A percentile compares a stretch with the other conserved stretches of the same genome.
phyloP scores from a whole-genome alignment of 2,329 filamentous ascomycete genomes.

The Botrytis elliptica region DNA sequence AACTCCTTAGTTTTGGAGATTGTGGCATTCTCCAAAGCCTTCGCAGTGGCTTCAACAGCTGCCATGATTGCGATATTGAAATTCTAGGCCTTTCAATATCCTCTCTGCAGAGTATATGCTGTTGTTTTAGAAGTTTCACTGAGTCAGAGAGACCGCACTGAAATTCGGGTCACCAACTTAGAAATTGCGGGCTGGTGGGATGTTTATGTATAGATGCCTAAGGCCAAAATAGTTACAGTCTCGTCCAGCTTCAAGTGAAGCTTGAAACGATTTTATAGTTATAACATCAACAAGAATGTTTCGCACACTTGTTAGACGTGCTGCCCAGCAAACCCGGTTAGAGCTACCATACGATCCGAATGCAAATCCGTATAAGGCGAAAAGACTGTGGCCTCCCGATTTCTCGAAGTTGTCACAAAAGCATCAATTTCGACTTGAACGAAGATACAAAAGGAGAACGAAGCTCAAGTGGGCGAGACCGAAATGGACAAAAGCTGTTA shows the following conservation, averaged over 20 bases:
- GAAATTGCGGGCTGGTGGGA: conserved; percentile 24
- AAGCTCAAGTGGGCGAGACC: conserved; percentile 61
- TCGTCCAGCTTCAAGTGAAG: background rate
- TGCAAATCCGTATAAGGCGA: conserved; percentile 60
- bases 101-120: conserved; percentile 14
- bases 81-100: conserved; percentile 7
- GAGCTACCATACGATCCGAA: conserved; percentile 39
- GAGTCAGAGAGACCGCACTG: conserved; percentile 25
- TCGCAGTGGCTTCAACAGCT: conserved; percentile 37
- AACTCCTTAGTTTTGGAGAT: conserved; percentile 61
- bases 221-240: conserved; percentile 7
- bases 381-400: conserved; percentile 77
- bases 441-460: conserved; percentile 71
- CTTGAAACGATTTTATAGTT: conserved; percentile 7
- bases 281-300: conserved; percentile 44
- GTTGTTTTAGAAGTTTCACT: conserved; percentile 17
- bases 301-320: conserved; percentile 46
- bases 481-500: conserved; percentile 62
- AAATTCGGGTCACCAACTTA: conserved; percentile 18
- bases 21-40: conserved; percentile 52
- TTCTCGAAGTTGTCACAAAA: conserved; percentile 67
- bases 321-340: conserved; percentile 41
- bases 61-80: conserved; percentile 45
- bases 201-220: conserved; percentile 25
- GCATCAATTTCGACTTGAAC: conserved; percentile 76